Conservation (phyloP, 805 yeast species). For the Yarrowia sp. region DNA sequence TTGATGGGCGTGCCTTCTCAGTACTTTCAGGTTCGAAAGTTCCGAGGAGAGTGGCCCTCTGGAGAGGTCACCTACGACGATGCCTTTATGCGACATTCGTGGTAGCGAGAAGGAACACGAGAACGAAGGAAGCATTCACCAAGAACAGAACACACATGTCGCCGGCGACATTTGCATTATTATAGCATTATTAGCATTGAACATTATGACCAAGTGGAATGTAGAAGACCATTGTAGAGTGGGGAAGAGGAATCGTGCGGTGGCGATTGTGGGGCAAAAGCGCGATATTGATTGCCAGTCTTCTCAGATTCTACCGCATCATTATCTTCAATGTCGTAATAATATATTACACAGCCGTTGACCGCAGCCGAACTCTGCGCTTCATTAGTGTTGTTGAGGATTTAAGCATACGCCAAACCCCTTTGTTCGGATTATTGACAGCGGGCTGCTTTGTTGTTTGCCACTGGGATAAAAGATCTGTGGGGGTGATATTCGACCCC, state of each 20-base stretch:
- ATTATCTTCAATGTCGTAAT: background rate
- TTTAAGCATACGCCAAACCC: slow-evolving; percentile 21
- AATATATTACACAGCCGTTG: background rate
- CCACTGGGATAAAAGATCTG: background rate
- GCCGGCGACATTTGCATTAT: slow-evolving; percentile 36
- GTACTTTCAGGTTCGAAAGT: slow-evolving; percentile 36
- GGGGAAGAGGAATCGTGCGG: too few species aligned
- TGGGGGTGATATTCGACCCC: background rate
- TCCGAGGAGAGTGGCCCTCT: slow-evolving; percentile 37
- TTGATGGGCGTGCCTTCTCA: slow-evolving; percentile 33
- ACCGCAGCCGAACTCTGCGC: slow-evolving; percentile 1
- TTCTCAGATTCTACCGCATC: too few species aligned
- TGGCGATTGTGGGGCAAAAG: too few species aligned
- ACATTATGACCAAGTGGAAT: too few species aligned
- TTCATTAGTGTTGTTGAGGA: slow-evolving; percentile 17
- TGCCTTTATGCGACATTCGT: slow-evolving; percentile 33
- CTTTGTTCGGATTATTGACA: slow-evolving; percentile 9
- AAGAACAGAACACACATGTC: slow-evolving; percentile 2
- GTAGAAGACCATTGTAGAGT: too few species aligned
- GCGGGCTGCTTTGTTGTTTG: background rate
- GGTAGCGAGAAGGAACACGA: background rate
- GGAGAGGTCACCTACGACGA: slow-evolving; percentile 35
- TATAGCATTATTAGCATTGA: slow-evolving; percentile 5
- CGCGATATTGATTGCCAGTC: too few species aligned
- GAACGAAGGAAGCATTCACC: background rate